phyloP scores from a whole-genome alignment of 1,139 yeast genomes.

The Debaryomycetaceae sp. region DNA sequence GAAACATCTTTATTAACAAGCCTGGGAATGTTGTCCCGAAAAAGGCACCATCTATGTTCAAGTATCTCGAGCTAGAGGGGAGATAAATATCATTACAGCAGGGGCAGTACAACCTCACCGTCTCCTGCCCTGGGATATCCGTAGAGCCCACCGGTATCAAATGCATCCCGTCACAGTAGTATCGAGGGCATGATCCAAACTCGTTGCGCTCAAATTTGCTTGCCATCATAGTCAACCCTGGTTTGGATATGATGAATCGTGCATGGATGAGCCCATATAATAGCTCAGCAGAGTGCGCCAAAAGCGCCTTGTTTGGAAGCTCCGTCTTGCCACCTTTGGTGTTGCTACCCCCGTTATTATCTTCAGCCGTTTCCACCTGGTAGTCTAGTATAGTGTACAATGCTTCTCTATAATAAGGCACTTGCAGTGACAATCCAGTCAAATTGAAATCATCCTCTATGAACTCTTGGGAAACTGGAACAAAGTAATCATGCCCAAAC shows the following conservation, averaged over 20 bases:
- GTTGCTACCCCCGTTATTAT: slow-evolving; percentile 17
- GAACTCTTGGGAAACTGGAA: slow-evolving; percentile 88
- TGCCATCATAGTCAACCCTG: slow-evolving; percentile 93
- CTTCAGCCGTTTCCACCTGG: slow-evolving; percentile 78
- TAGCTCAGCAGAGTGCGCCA: slow-evolving; percentile 88
- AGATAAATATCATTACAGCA: slow-evolving; percentile 88
- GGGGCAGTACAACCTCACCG: slow-evolving; percentile 90
- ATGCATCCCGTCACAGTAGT: slow-evolving; percentile 87
- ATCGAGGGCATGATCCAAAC: slow-evolving; percentile 91
- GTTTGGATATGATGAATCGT: slow-evolving; percentile 81
- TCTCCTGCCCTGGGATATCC: slow-evolving; percentile 87
- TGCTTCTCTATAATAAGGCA: slow-evolving; percentile 90
- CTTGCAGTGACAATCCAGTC: slow-evolving; percentile 81
- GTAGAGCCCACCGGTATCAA: slow-evolving; percentile 89
- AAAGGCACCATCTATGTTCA: slow-evolving; percentile 91
- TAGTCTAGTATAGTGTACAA: slow-evolving; percentile 74
- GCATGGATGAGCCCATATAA: slow-evolving; percentile 94
- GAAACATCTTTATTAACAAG: slow-evolving; percentile 81
- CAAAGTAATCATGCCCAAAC: slow-evolving; percentile 91
- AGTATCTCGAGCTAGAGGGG: slow-evolving; percentile 80
- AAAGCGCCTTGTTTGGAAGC: slow-evolving; percentile 66
- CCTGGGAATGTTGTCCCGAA: slow-evolving; percentile 97
- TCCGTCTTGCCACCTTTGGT: slow-evolving; percentile 28
- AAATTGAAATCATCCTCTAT: slow-evolving; percentile 95
- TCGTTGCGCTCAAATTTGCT: slow-evolving; percentile 85